phyloP scores from a whole-genome alignment of 495 filamentous ascomycete genomes.

The Neurospora terricola region DNA sequence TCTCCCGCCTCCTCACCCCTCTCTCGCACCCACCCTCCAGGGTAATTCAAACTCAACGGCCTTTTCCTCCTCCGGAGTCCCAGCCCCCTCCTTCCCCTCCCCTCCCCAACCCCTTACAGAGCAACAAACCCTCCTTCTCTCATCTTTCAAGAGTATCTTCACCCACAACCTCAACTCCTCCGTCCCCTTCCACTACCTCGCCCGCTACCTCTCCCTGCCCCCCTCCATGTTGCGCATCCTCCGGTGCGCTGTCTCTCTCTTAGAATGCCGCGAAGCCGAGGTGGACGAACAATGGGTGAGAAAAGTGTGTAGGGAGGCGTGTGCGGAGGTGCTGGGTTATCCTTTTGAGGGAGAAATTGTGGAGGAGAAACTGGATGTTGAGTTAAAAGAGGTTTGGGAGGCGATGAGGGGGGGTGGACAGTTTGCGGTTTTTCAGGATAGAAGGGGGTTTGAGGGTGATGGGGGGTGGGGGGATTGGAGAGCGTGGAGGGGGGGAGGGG shows the following conservation, averaged over 20 bases:
- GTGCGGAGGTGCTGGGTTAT: neutral
- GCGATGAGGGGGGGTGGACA: neutral
- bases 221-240: neutral
- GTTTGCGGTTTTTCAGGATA: neutral
- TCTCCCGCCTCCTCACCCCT: neutral
- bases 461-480: neutral
- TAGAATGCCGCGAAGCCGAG: neutral
- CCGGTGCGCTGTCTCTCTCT: neutral
- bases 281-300: neutral
- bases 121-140: neutral
- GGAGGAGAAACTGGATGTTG: neutral
- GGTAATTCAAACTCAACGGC: no score
- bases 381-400: neutral
- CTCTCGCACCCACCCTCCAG: neutral
- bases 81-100: no score
- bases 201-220: neutral
- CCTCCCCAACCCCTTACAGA: neutral
- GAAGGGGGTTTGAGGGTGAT: neutral
- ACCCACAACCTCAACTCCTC: neutral
- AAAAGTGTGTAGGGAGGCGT: neutral
- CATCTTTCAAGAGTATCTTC: no score
- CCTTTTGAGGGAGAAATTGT: neutral
- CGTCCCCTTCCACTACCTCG: neutral
- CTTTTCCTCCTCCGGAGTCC: no score
- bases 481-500: neutral